Conservation (phyloP, 805 yeast genomes). For the Ogataea dorogensis region DNA sequence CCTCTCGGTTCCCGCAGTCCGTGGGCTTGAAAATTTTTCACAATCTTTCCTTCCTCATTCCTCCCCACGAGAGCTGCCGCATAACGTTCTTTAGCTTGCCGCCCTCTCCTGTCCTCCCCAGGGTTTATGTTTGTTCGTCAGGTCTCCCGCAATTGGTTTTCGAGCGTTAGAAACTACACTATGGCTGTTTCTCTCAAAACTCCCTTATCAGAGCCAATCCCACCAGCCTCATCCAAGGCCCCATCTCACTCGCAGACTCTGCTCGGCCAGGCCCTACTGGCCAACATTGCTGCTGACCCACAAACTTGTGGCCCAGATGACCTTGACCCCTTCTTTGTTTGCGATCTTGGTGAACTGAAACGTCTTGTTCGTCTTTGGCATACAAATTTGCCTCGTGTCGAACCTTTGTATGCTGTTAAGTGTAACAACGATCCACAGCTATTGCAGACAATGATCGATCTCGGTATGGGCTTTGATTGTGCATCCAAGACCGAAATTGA, state of each 20-base stretch:
- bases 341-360: conserved; percentile 74
- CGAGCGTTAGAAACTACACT: conserved; percentile 4
- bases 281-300: conserved; percentile 13
- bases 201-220: too few species aligned
- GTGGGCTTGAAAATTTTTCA: conserved; percentile 9
- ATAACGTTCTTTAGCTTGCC: conserved; percentile 34
- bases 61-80: conserved; percentile 52
- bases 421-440: conserved; percentile 77
- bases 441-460: conserved; percentile 50
- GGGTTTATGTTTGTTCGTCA: conserved; percentile 14
- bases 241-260: conserved; percentile 7
- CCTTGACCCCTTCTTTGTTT: conserved; percentile 84
- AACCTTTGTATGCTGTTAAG: conserved; percentile 92
- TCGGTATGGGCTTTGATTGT: conserved; percentile 87
- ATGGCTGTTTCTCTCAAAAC: conserved; percentile 6
- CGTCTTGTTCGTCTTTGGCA: conserved; percentile 67
- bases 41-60: conserved; percentile 4
- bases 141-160: conserved; percentile 2
- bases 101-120: conserved; percentile 12
- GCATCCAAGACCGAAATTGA: conserved; percentile 87
- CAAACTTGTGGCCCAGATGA: conserved; percentile 52
- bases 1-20: too few species aligned
- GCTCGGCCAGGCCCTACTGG: conserved; percentile 12
- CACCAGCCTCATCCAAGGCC: not conserved
- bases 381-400: conserved; percentile 62